These are phyloP conservation scores for Candida koratica DNA, from an alignment of 805 yeast species.

Conservation along the genomic window DNA sequence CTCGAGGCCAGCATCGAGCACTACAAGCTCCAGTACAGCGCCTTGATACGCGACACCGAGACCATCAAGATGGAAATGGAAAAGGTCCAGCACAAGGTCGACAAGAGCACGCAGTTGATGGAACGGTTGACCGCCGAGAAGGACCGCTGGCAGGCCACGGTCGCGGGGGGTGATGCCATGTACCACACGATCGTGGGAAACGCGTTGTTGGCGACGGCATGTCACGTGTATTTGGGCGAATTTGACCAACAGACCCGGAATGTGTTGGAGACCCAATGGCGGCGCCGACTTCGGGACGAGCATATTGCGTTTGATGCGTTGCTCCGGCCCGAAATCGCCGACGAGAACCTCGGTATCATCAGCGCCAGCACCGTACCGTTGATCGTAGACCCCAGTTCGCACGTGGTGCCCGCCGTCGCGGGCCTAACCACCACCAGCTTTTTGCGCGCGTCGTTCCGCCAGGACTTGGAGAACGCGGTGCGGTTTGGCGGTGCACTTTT, in stretches of 20 bases:
- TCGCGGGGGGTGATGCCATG: constrained; percentile 46
- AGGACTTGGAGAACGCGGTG: constrained; percentile 72
- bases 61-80: constrained; percentile 67
- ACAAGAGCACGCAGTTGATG: constrained; percentile 58
- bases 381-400: constrained; percentile 70
- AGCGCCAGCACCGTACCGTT: constrained; percentile 43
- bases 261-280: constrained; percentile 33
- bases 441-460: constrained; percentile 59
- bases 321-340: constrained; percentile 36
- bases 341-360: constrained; percentile 62
- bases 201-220: constrained; percentile 59
- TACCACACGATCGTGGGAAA: constrained; percentile 57
- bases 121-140: constrained; percentile 65
- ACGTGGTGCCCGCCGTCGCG: constrained; percentile 25
- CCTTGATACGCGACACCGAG: constrained; percentile 75
- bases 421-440: constrained; percentile 62
- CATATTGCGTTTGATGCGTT: constrained; percentile 9
- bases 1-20: constrained; percentile 62
- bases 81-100: constrained; percentile 54
- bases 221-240: constrained; percentile 56
- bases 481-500: constrained; percentile 77
- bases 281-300: constrained; percentile 24
- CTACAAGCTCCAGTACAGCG: constrained; percentile 67
- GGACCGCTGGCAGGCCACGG: constrained; percentile 65
- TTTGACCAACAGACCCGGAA: constrained; percentile 48